Conservation (phyloP, 441 rosid genomes). For the Pelargonium fulgidum region DNA sequence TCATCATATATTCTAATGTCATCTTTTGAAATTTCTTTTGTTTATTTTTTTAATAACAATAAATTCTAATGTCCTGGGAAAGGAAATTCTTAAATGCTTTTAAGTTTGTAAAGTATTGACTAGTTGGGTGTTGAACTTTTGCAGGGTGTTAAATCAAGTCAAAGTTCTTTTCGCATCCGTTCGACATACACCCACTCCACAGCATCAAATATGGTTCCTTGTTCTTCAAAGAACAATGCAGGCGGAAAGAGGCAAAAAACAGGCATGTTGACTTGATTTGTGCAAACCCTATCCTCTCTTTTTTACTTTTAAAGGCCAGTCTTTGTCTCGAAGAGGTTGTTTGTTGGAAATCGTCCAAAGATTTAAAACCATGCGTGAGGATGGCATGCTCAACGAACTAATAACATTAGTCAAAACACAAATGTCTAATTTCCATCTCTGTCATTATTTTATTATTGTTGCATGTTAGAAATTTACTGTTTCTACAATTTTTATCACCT, state of each 20-base stretch:
- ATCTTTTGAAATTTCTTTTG: background rate
- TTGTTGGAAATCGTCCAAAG: too few relatives aligned
- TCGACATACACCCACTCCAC: conserved; percentile 47
- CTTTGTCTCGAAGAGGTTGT: too few relatives aligned
- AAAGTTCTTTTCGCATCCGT: conserved; percentile 55
- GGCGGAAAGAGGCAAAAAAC: conserved; percentile 63
- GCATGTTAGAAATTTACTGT: too few relatives aligned
- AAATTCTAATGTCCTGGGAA: background rate
- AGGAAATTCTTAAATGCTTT: background rate
- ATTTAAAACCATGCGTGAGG: too few relatives aligned
- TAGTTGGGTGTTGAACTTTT: conserved; percentile 31
- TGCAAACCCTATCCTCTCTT: background rate
- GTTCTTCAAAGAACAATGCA: conserved; percentile 31
- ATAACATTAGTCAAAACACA: too few relatives aligned
- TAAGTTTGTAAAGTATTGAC: background rate
- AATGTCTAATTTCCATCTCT: too few relatives aligned
- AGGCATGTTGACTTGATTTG: conserved; percentile 35
- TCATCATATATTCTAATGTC: conserved; percentile 11
- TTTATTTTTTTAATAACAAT: background rate
- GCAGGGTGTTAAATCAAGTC: conserved; percentile 67
- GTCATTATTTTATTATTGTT: too few relatives aligned
- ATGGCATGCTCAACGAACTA: too few relatives aligned
- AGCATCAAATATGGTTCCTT: conserved; percentile 28
- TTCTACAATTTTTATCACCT: too few relatives aligned
- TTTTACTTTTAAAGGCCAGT: background rate